phyloP scores from a whole-genome alignment of 2,329 filamentous ascomycete genomes.

The Epichloe coenophiala region DNA sequence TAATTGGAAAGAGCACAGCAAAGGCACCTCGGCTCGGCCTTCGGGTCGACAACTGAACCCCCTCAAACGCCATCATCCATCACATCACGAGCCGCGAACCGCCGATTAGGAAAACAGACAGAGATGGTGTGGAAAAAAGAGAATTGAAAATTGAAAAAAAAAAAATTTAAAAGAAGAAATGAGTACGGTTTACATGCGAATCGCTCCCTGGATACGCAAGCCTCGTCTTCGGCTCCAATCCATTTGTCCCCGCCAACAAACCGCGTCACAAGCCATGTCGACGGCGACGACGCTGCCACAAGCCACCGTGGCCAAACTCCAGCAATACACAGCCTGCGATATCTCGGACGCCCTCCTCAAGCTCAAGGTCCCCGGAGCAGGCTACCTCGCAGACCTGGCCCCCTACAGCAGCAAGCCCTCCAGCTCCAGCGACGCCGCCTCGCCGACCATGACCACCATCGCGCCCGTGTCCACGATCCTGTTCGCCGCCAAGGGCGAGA shows the following conservation, averaged over 20 bases:
- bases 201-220: background rate
- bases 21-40: background rate
- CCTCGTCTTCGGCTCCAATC: background rate
- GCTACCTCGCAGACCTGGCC: slow-evolving; percentile 47
- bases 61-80: background rate
- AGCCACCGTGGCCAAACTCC: slow-evolving; percentile 16
- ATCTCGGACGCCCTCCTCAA: slow-evolving; percentile 62
- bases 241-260: background rate
- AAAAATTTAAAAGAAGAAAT: background rate
- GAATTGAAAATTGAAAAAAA: too few relatives aligned
- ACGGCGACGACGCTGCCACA: slow-evolving; percentile 4
- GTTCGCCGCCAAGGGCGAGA: slow-evolving; percentile 45
- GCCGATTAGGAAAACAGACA: too few relatives aligned
- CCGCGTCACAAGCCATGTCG: background rate
- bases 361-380: slow-evolving; percentile 51
- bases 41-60: background rate
- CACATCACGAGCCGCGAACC: too few relatives aligned
- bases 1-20: background rate
- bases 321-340: slow-evolving; percentile 36
- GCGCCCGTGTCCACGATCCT: slow-evolving; percentile 47
- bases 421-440: slow-evolving; percentile 9
- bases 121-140: too few relatives aligned
- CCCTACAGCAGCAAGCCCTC: slow-evolving; percentile 18
- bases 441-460: slow-evolving; percentile 34
- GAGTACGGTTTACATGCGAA: background rate